These are phyloP conservation scores for Hyaloperonospora brassicae DNA, from an alignment of 352 stramenopile genomes.

Conservation along the genomic window DNA sequence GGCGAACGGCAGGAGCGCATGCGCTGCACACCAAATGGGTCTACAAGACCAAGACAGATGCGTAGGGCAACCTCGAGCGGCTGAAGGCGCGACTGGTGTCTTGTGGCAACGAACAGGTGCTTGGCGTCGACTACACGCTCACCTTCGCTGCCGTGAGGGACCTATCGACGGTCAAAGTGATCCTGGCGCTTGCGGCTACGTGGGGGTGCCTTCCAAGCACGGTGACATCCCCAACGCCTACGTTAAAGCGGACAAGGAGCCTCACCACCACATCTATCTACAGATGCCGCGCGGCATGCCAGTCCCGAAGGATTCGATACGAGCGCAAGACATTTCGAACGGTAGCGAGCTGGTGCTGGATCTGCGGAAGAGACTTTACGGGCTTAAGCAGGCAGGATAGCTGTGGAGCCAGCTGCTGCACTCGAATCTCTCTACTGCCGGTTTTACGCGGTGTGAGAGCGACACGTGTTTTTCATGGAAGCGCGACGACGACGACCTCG, in stretches of 20 bases:
- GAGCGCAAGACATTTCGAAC: slow-evolving; percentile 1
- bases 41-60: neutral
- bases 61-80: too few species aligned
- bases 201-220: too few species aligned
- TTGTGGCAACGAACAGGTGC: too few species aligned
- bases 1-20: neutral
- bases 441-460: slow-evolving; percentile 11
- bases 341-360: slow-evolving; percentile 1
- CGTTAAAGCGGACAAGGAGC: neutral
- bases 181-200: too few species aligned
- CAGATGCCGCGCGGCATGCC: slow-evolving; percentile 18
- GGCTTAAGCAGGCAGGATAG: slow-evolving; percentile 20
- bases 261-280: slow-evolving; percentile 3
- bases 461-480: slow-evolving; percentile 27
- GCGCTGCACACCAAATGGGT: neutral
- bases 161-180: too few species aligned
- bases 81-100: too few species aligned
- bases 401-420: slow-evolving; percentile 24
- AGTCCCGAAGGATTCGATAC: neutral
- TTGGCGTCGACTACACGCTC: too few species aligned
- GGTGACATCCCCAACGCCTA: neutral
- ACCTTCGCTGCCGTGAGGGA: too few species aligned
- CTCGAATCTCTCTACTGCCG: slow-evolving; percentile 8
- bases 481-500: neutral
- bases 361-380: slow-evolving; percentile 2